Base-by-base conservation (phyloP, 148 eudicot genomes). In the Pharnaceum exiguum region DNA sequence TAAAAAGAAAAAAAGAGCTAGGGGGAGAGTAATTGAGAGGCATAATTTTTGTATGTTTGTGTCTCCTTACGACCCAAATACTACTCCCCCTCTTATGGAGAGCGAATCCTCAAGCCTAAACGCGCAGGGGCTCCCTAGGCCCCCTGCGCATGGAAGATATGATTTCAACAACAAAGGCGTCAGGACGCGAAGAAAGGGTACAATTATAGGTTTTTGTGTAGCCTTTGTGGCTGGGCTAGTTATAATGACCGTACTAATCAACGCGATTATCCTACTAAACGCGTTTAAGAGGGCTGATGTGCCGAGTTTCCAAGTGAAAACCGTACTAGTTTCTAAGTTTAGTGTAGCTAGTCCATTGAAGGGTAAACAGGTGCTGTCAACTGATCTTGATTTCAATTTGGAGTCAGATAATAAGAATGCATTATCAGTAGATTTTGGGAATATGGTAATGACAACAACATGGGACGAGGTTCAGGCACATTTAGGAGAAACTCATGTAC, bases 391-490 rank as follows among this genome's bases (percentile, higher is more conserved):
- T 0, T 60, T 77, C 23, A 26, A 8, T 33, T 8, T 77, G 4
- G 71, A 65, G 43, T 23, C 65, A 1, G 32, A 54, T 15, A 72
- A 69, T 40, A 72, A 60, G 28, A 77, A 73, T 18, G 1, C 55
- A 2, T 3, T 77, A n/a, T 2, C 65, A 19, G 68, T 70, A 3
- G 42, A 51, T 25, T 65, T 72, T 7, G 62, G 55, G 12, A 68
- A 71, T 12, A 60, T 72, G 77, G 49, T 72, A 2, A 49, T 77
- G 69, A 77, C 55, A 17, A 56, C 69, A 21, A 55, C 18, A 4
- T 77, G 81, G 81, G 43, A 69, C 12, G 74, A 61, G 39, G 46
- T 65, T 4, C 19, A 65, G 7, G 65, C 65, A 5, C 74, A 69
- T 13, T 23, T 77, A 45, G 81, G 77, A 5, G 71, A 77, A 64